A percentile compares a stretch with the other conserved stretches of the same genome.
Conservation (phyloP, 768 basidiomycete genomes). For the Phallus indusiatus region DNA sequence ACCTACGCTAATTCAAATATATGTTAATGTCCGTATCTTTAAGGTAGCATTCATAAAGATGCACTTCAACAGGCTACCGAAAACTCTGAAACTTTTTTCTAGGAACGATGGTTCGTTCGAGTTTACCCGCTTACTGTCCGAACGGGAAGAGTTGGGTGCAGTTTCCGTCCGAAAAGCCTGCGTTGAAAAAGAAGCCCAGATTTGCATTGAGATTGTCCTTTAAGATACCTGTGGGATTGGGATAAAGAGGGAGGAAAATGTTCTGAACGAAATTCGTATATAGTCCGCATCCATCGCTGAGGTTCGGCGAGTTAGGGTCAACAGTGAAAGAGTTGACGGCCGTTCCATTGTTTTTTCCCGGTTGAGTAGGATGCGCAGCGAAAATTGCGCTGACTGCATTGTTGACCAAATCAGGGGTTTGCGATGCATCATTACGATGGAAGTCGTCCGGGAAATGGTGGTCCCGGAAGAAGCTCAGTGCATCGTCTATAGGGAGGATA, state of each 20-base stretch:
- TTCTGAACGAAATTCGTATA: constrained; percentile 4
- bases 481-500: neutral
- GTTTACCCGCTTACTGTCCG: no score
- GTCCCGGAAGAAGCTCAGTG: constrained; percentile 3
- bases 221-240: constrained; percentile 1
- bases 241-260: constrained; percentile 3
- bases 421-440: neutral
- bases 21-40: no score
- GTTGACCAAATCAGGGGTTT: neutral
- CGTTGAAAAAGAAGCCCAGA: neutral
- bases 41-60: no score
- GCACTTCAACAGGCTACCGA: no score
- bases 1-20: no score
- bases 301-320: neutral
- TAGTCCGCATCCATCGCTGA: neutral
- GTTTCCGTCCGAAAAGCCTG: no score
- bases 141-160: no score
- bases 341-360: neutral
- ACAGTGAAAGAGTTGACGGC: neutral
- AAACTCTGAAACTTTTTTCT: no score
- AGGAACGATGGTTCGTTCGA: no score
- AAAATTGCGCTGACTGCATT: neutral
- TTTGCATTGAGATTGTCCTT: constrained; percentile 2
- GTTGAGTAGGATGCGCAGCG: neutral
- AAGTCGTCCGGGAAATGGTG: neutral